Evolutionary conservation across 1,284 basidiomycete genomes (phyloP).

Genomic region (Sanghuangporus weigelae): DNA sequence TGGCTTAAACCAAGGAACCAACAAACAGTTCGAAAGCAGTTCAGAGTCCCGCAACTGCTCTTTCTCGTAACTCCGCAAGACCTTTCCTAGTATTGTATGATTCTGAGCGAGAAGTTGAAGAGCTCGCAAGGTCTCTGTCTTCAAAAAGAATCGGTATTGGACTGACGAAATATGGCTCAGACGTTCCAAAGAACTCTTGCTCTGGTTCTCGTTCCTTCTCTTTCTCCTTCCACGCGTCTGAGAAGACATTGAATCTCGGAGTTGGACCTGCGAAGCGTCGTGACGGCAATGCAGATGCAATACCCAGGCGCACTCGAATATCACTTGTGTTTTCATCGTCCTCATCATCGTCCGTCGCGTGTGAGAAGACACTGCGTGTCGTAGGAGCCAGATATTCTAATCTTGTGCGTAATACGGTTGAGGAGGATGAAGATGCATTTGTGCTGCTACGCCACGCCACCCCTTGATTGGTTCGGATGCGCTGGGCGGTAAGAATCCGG

Average conservation of each 20-base stretch:
- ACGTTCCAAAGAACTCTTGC: conserved; percentile 20
- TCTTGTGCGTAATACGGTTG: conserved; percentile 17
- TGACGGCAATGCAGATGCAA: neutral
- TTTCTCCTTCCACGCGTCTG: conserved; percentile 1
- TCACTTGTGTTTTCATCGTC: neutral
- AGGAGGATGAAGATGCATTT: conserved; percentile 6
- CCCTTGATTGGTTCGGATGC: conserved; percentile 2
- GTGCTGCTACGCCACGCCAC: conserved; percentile 8
- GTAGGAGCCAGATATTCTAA: conserved; percentile 11
- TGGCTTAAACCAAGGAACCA: too few species aligned
- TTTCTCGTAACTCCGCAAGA: conserved; percentile 28
- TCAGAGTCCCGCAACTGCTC: conserved; percentile 33
- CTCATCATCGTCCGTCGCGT: neutral
- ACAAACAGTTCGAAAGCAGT: neutral
- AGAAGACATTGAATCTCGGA: neutral
- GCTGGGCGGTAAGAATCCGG: conserved; percentile 23
- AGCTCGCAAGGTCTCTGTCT: conserved; percentile 33
- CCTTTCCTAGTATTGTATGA: conserved; percentile 7
- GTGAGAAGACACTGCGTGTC: conserved; percentile 6
- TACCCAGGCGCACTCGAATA: neutral
- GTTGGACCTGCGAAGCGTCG: neutral
- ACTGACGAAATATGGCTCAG: conserved; percentile 26
- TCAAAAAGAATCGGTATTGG: conserved; percentile 50
- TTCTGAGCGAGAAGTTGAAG: conserved; percentile 19
- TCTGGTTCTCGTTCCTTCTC: neutral